Conservation (phyloP, 2,329 filamentous ascomycete species). For the Exophiala phaeomuriformis region DNA sequence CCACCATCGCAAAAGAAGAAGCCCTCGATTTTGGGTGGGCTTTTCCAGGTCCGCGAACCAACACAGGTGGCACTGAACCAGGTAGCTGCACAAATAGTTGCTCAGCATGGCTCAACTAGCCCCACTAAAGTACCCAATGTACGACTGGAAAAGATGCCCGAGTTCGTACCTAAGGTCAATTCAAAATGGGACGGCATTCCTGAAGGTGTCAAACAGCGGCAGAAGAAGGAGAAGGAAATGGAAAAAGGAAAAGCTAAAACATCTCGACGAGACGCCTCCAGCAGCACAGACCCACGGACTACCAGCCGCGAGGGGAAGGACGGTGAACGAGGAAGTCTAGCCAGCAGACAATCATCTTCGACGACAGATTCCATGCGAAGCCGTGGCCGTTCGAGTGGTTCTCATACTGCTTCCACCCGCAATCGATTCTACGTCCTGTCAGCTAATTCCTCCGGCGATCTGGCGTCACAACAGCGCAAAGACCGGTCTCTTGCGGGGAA, state of each 20-base stretch:
- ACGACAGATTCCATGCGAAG: constrained; percentile 14
- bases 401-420: constrained; percentile 7
- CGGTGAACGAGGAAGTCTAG: background rate
- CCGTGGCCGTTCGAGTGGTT: constrained; percentile 12
- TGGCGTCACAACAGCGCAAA: constrained; percentile 16
- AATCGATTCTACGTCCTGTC: constrained; percentile 17
- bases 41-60: constrained; percentile 45
- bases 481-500: background rate
- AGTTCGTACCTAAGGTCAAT: constrained; percentile 46
- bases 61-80: constrained; percentile 42
- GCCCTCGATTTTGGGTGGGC: constrained; percentile 36
- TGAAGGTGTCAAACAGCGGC: constrained; percentile 33
- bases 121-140: constrained; percentile 34
- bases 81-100: constrained; percentile 34
- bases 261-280: constrained; percentile 2
- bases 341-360: constrained; percentile 16
- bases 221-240: constrained; percentile 23
- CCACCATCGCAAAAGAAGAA: constrained; percentile 29
- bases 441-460: constrained; percentile 20
- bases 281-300: background rate
- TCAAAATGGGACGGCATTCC: constrained; percentile 50
- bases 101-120: constrained; percentile 36
- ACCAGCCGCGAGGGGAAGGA: constrained; percentile 1
- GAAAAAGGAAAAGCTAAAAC: constrained; percentile 11
- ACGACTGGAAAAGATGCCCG: constrained; percentile 42